A percentile compares a stretch with the other conserved stretches of the same genome.
These are phyloP conservation scores for Lentinula raphanica DNA, from an alignment of 768 basidiomycete genomes.

Conservation along the genomic window DNA sequence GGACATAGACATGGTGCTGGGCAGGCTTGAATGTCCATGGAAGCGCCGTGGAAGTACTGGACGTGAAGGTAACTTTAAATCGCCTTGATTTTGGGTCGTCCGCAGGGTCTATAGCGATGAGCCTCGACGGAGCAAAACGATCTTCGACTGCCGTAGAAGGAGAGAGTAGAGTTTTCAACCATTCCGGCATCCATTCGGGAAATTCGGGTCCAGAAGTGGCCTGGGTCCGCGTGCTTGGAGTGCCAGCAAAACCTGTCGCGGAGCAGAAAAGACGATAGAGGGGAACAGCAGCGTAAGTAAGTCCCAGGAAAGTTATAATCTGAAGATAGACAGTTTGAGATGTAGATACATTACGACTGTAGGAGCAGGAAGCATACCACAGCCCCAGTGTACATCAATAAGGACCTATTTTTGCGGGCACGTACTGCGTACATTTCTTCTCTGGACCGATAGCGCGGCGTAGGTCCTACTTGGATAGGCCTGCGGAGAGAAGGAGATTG, in stretches of 20 bases:
- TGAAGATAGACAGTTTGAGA: slow-evolving; percentile 22
- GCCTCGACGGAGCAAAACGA: slow-evolving; percentile 77
- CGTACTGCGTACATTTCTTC: slow-evolving; percentile 38
- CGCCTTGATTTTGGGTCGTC: slow-evolving; percentile 45
- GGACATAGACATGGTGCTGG: slow-evolving; percentile 82
- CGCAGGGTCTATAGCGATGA: slow-evolving; percentile 54
- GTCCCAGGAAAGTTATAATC: slow-evolving; percentile 76
- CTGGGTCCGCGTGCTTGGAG: slow-evolving; percentile 71
- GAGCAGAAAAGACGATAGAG: slow-evolving; percentile 98
- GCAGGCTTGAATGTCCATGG: slow-evolving; percentile 93
- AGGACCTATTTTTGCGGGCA: slow-evolving; percentile 53
- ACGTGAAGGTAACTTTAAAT: slow-evolving; percentile 95
- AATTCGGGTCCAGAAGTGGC: not conserved
- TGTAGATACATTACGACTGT: not conserved
- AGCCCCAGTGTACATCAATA: slow-evolving; percentile 83
- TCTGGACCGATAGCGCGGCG: slow-evolving; percentile 17
- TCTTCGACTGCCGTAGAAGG: slow-evolving; percentile 26
- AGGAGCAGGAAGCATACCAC: slow-evolving; percentile 45
- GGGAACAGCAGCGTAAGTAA: slow-evolving; percentile 96
- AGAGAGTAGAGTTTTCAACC: slow-evolving; percentile 13
- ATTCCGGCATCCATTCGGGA: not conserved
- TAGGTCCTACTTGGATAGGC: not conserved
- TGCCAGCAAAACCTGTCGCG: slow-evolving; percentile 94
- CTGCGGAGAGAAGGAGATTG: not conserved
- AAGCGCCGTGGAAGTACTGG: slow-evolving; percentile 81